Base-by-base conservation (phyloP, 176 grass and related monocot species). In the Bromus sterilis region DNA sequence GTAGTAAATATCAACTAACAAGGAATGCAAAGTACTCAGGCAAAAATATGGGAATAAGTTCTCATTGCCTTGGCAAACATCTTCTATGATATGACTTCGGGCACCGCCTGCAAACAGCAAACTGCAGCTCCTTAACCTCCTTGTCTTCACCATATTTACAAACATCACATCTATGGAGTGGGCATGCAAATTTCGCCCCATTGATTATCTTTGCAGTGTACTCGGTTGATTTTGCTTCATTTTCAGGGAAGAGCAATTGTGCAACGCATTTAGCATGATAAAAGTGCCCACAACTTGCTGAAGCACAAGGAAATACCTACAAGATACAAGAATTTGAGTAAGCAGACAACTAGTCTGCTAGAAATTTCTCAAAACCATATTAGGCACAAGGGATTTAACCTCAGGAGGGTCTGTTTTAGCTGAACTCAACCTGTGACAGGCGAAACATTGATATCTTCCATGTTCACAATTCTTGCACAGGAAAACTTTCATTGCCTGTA, bases 71-170 rank as follows among this genome's bases (percentile, higher is more conserved):
- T 85, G 92, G 86, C 78, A 94, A 87, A 79, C 92, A 94, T 88
- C 89, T 91, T 84, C 84, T 91, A 70, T 94, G 92, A 39, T 94
- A 94, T 51, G 92, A 81, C 86, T 82, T 94, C 12, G 92, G 92
- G 59, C 92, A 94, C 28, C 89, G 83, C 40, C 89, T 61, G 64
- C 92, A 94, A 29, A 94, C 56, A 82, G 92, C 89, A 55, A 94
- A 91, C 32, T 89, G 89, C 73, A 89, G 78, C 37, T 88, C 89
- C 7, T 20, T 51, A 66, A 51, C 83, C 18, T 79, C 77, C 73
- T 91, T 94, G 58, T 91, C 53, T 86, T 94, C 92, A 61, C 86
- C 86, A 75, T 82, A 79, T 43, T 89, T 85, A 68, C 92, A 94
- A 78, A 82, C 21, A 34, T 72, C 74, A 46, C 92, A 94, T 84